phyloP scores from a whole-genome alignment of 345 rosid genomes.

The Brassica nigra region DNA sequence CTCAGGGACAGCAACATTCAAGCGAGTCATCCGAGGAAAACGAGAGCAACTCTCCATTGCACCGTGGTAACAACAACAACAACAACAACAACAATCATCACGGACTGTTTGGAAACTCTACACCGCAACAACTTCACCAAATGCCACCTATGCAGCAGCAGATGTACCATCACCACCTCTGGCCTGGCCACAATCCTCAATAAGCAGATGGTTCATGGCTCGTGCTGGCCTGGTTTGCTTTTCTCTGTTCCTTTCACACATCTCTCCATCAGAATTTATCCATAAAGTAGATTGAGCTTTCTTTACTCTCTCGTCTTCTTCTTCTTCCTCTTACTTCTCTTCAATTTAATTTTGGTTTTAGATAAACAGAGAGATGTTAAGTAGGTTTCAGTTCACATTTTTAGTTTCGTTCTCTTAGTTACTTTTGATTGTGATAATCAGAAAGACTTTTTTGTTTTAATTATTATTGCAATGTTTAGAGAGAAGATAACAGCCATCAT shows the following conservation, averaged over 20 bases:
- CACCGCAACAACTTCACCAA: slow-evolving; percentile 33
- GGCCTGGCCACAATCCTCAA: slow-evolving; percentile 35
- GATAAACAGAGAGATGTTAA: slow-evolving; percentile 34
- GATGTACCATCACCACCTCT: slow-evolving; percentile 36
- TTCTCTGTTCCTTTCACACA: slow-evolving; percentile 23
- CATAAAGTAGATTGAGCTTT: slow-evolving; percentile 39
- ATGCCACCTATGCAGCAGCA: slow-evolving; percentile 34
- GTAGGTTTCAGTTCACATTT: slow-evolving; percentile 34
- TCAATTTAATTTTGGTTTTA: slow-evolving; percentile 34
- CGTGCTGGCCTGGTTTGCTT: slow-evolving; percentile 14
- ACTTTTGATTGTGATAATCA: slow-evolving; percentile 31
- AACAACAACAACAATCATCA: slow-evolving; percentile 34
- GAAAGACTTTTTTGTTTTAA: slow-evolving; percentile 9
- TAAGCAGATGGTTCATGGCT: slow-evolving; percentile 10
- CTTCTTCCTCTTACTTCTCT: slow-evolving; percentile 6
- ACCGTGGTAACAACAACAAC: slow-evolving; percentile 23
- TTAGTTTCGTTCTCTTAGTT: slow-evolving; percentile 31
- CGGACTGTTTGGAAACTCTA: slow-evolving; percentile 32
- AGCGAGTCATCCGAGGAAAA: slow-evolving; percentile 87
- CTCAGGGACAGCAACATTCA: slow-evolving; percentile 63
- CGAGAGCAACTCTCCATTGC: slow-evolving; percentile 44
- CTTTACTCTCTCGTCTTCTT: slow-evolving; percentile 25
- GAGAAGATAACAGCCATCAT: not conserved
- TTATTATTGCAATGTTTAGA: not conserved
- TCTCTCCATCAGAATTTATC: slow-evolving; percentile 28